Conservation (phyloP, 495 filamentous ascomycete species). For the Aspergillus kassunensis region DNA sequence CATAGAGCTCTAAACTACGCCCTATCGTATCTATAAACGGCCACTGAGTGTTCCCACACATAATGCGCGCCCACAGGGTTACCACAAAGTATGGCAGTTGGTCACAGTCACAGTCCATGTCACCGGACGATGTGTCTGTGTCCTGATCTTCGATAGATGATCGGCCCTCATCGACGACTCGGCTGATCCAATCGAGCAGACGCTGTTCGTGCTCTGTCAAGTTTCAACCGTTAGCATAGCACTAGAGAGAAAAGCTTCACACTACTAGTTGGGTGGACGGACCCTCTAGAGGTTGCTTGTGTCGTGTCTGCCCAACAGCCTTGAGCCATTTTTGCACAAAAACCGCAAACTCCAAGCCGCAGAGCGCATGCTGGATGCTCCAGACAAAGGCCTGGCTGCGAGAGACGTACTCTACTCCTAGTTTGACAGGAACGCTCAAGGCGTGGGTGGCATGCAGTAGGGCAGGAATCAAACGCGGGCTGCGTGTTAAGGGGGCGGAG, state of each 20-base stretch:
- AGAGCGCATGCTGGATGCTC: constrained; percentile 38
- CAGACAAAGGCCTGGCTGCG: constrained; percentile 33
- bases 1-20: constrained; percentile 18
- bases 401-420: constrained; percentile 34
- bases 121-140: neutral
- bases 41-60: constrained; percentile 21
- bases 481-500: constrained; percentile 8
- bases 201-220: constrained; percentile 20
- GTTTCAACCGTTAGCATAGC: too few species aligned
- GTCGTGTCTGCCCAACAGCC: constrained; percentile 7
- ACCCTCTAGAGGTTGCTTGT: constrained; percentile 13
- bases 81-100: constrained; percentile 15
- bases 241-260: too few species aligned
- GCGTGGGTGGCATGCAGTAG: constrained; percentile 37
- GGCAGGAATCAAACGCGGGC: constrained; percentile 25
- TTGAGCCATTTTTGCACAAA: constrained; percentile 38
- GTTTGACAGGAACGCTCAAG: constrained; percentile 35
- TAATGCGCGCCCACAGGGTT: constrained; percentile 20
- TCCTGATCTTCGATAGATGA: constrained; percentile 17
- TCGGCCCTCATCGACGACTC: constrained; percentile 23
- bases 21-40: constrained; percentile 16
- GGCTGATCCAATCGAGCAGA: constrained; percentile 16
- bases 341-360: constrained; percentile 31
- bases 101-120: too few species aligned
- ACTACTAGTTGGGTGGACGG: too few species aligned